Base-by-base conservation (phyloP, 116 monocot genomes). In the Dioscorea cayenensis region DNA sequence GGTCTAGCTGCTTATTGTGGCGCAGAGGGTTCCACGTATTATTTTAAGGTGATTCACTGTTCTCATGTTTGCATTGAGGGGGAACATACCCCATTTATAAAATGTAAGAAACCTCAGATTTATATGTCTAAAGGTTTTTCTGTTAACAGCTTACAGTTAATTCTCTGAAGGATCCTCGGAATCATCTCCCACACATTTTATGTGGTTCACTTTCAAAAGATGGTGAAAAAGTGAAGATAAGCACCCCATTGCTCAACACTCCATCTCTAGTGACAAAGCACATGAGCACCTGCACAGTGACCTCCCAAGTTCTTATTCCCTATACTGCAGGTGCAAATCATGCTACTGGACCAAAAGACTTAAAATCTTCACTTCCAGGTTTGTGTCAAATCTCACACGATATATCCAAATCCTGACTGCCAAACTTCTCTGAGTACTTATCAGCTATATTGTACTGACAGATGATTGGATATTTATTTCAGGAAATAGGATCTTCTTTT, bases 1-100 rank as follows among this genome's bases (percentile, higher is more conserved):
- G 91, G 87, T 63, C 63, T 80, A 60, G 87, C 65, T 60, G 84
- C 91, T 60, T 91, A 87, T 55, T 85, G 91, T 64, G 60, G 74
- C 79, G 76, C 79, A 27, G 85, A 85, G 83, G 91, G 87, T 25
- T 79, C 71, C 6, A 74, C 77, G 14, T 21, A 66, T 20, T 49
- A 51, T 28, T 86, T 86, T 69, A 82, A 84, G 86, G 87, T 86
- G n/a, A 73, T 17, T 58, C 2, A 28, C 16, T 43, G 12, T 43
- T 55, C 55, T 55, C 16, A 5, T 55, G 16, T 55, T 55, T 55
- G 16, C 55, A 18, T 14, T 55, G 19, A 16, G 25, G 16, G 55
- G n/a, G 14, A 16, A 16, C 17, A 14, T 55, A n/a, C 32, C 36
- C 27, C 6, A 7, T 27, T 4, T 9, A 62, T 5, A 62, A 62